Evolutionary conservation across 768 basidiomycete genomes (phyloP).

Genomic region (Hygrophoropsis aurantiaca): DNA sequence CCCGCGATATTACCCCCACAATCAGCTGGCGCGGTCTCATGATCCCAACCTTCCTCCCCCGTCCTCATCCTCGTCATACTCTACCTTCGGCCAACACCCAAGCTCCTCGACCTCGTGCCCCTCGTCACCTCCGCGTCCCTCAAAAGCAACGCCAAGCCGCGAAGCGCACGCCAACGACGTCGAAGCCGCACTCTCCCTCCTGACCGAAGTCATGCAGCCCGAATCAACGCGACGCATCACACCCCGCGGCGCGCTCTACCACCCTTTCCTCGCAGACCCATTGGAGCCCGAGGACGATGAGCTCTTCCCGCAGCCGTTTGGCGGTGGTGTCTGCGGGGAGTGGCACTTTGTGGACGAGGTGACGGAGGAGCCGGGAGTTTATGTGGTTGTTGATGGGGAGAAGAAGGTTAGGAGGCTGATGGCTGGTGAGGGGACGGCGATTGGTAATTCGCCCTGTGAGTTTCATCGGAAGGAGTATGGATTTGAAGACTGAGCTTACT

Average conservation of each 20-base stretch:
- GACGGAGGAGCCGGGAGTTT: slow-evolving; percentile 54
- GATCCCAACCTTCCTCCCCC: slow-evolving; percentile 22
- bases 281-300: slow-evolving; percentile 58
- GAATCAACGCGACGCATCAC: slow-evolving; percentile 79
- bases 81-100: slow-evolving; percentile 15
- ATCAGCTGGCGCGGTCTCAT: slow-evolving; percentile 24
- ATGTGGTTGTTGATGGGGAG: slow-evolving; percentile 37
- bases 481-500: slow-evolving; percentile 8
- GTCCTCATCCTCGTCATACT: slow-evolving; percentile 34
- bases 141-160: slow-evolving; percentile 27
- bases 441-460: slow-evolving; percentile 62
- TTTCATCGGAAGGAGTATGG: slow-evolving; percentile 41
- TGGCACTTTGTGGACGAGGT: slow-evolving; percentile 62
- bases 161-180: slow-evolving; percentile 54
- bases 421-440: slow-evolving; percentile 50
- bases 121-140: slow-evolving; percentile 15
- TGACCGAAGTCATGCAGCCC: slow-evolving; percentile 70
- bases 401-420: slow-evolving; percentile 32
- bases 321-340: slow-evolving; percentile 63
- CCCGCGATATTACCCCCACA: slow-evolving; percentile 55
- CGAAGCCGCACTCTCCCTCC: slow-evolving; percentile 69
- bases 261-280: slow-evolving; percentile 67
- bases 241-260: slow-evolving; percentile 72
- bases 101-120: slow-evolving; percentile 21
- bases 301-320: slow-evolving; percentile 67